These are phyloP conservation scores for Gossypium thurberi DNA, from an alignment of 345 rosid species.

Conservation along the genomic window DNA sequence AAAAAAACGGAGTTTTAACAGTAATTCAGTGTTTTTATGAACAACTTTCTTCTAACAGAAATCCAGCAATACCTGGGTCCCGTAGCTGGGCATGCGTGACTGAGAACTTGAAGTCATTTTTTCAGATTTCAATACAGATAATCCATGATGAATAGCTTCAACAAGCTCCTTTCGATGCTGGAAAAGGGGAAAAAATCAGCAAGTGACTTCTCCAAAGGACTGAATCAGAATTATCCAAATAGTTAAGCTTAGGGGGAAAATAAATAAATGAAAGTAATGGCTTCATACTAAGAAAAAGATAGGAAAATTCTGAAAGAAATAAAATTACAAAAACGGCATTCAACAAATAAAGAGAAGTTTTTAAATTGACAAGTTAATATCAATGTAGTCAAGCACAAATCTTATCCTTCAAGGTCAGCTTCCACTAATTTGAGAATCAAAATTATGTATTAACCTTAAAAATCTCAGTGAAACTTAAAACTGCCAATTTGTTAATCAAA, in stretches of 20 bases:
- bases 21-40: neutral
- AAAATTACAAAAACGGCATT: neutral
- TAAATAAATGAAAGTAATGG: neutral
- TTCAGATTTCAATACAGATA: slow-evolving; percentile 62
- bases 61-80: slow-evolving; percentile 64
- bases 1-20: neutral
- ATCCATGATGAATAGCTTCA: slow-evolving; percentile 78
- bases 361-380: neutral
- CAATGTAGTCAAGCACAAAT: neutral
- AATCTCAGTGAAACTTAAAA: neutral
- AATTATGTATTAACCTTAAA: neutral
- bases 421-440: neutral
- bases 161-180: slow-evolving; percentile 92
- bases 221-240: slow-evolving; percentile 4
- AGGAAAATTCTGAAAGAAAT: neutral
- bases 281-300: slow-evolving; percentile 1
- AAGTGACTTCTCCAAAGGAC: neutral
- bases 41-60: neutral
- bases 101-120: slow-evolving; percentile 60
- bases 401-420: neutral
- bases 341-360: neutral
- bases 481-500: neutral
- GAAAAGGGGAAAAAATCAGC: slow-evolving; percentile 19
- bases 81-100: slow-evolving; percentile 86
- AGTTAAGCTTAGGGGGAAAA: neutral